Conservation (phyloP, 2,329 filamentous ascomycete genomes). For the Arthrobotrys conoides region DNA sequence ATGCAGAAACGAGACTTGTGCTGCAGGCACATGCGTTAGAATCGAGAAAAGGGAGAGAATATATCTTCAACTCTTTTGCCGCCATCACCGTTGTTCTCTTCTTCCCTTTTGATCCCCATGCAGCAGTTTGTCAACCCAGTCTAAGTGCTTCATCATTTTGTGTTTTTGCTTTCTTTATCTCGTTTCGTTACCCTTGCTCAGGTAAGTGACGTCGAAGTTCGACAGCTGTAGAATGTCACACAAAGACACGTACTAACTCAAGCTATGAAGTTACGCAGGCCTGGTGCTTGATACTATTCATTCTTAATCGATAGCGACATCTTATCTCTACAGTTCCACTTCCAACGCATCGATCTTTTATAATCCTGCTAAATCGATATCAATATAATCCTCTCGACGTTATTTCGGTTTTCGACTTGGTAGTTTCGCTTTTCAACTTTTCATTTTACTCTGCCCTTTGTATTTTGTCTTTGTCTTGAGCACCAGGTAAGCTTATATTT, state of each 20-base stretch:
- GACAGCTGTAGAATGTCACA: constrained; percentile 23
- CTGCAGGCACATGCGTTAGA: constrained; percentile 33
- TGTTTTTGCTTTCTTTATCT: constrained; percentile 38
- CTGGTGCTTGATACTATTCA: constrained; percentile 49
- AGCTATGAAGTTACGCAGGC: constrained; percentile 19
- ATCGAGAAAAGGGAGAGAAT: constrained; percentile 42
- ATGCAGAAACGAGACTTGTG: constrained; percentile 55
- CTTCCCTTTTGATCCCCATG: constrained; percentile 44
- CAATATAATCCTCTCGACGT: not conserved
- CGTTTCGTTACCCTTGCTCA: constrained; percentile 37
- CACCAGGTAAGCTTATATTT: constrained; percentile 25
- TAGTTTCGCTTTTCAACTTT: not conserved
- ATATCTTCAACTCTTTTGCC: constrained; percentile 55
- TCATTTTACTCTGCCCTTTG: not conserved
- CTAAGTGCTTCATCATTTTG: constrained; percentile 44
- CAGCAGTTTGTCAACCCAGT: constrained; percentile 45
- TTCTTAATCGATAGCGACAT: constrained; percentile 37
- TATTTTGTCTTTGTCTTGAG: too few relatives aligned
- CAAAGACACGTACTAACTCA: constrained; percentile 25
- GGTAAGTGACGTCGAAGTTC: constrained; percentile 40
- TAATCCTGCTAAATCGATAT: constrained; percentile 3
- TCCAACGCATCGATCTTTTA: constrained; percentile 26
- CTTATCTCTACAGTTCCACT: constrained; percentile 7
- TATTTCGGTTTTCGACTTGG: constrained; percentile 1
- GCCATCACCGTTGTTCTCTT: constrained; percentile 27